phyloP scores from a whole-genome alignment of 2,329 filamentous ascomycete species.

The Xylariaceae sp. region DNA sequence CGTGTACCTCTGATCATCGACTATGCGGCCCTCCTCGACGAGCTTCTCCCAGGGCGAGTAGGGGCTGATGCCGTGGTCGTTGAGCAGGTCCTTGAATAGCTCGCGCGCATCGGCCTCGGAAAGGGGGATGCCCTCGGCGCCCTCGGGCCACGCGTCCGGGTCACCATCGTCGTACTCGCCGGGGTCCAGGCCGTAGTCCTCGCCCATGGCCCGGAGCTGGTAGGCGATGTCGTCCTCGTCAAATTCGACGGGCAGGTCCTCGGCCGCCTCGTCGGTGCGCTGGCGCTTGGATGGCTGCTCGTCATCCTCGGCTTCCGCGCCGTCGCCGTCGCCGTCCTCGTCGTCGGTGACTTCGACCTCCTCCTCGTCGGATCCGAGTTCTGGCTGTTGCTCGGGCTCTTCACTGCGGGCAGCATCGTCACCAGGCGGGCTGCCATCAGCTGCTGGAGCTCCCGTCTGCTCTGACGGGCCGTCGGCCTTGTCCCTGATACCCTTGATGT shows the following conservation, averaged over 20 bases:
- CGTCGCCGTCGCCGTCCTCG: constrained; percentile 42
- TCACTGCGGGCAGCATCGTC: constrained; percentile 40
- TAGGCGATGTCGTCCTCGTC: constrained; percentile 91
- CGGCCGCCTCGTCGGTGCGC: constrained; percentile 32
- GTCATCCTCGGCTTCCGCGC: constrained; percentile 42
- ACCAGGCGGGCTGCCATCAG: constrained; percentile 17
- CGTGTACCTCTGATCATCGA: constrained; percentile 83
- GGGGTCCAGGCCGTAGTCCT: constrained; percentile 71
- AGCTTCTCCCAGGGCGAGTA: constrained; percentile 90
- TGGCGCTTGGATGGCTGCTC: constrained; percentile 41
- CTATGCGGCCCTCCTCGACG: constrained; percentile 70
- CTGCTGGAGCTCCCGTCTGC: constrained; percentile 6
- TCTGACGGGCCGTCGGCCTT: constrained; percentile 32
- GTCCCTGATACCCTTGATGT: constrained; percentile 61
- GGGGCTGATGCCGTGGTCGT: constrained; percentile 75
- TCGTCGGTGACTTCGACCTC: constrained; percentile 45
- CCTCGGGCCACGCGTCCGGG: constrained; percentile 59
- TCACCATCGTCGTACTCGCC: constrained; percentile 66
- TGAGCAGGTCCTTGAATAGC: constrained; percentile 78
- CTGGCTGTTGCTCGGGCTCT: constrained; percentile 30
- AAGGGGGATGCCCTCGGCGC: constrained; percentile 60
- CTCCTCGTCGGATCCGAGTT: constrained; percentile 68
- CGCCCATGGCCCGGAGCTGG: constrained; percentile 83
- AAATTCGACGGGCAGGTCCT: constrained; percentile 61
- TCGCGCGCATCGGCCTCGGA: constrained; percentile 68